A percentile compares a stretch with the other conserved stretches of the same genome.
Conservation (phyloP, 75 land plant genomes). For the Selaginella tamariscina region DNA sequence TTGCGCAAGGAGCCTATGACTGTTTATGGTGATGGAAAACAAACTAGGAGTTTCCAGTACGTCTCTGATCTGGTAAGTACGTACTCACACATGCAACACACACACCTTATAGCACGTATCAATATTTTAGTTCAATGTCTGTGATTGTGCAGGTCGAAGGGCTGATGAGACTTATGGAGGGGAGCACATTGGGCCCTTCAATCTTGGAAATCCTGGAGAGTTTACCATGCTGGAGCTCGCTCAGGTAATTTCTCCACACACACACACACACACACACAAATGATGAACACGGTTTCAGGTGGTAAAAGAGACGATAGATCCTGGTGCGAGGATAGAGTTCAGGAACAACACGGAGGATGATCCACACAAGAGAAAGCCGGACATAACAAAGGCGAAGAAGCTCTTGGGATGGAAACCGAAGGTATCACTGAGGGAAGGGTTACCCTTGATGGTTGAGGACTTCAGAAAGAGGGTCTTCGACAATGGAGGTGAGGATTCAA, state of each 20-base stretch:
- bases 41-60: constrained; percentile 52
- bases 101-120: neutral
- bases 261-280: neutral
- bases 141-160: constrained; percentile 50
- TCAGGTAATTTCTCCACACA: constrained; percentile 29
- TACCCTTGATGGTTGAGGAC: constrained; percentile 59
- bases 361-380: constrained; percentile 77
- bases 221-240: constrained; percentile 88
- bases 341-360: constrained; percentile 63
- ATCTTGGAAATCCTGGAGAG: constrained; percentile 82
- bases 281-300: constrained; percentile 33
- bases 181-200: constrained; percentile 88
- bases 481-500: constrained; percentile 17
- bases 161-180: constrained; percentile 74
- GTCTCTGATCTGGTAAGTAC: constrained; percentile 43
- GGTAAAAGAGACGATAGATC: constrained; percentile 55
- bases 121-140: neutral
- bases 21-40: constrained; percentile 63
- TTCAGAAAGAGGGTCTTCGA: constrained; percentile 42
- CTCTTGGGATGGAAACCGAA: constrained; percentile 61
- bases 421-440: constrained; percentile 45
- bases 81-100: neutral
- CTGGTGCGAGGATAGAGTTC: constrained; percentile 46
- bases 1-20: constrained; percentile 48
- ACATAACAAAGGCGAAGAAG: constrained; percentile 54